These are phyloP conservation scores for Paecilomyces sp. DNA, from an alignment of 2,329 filamentous ascomycete species.

Conservation along the genomic window DNA sequence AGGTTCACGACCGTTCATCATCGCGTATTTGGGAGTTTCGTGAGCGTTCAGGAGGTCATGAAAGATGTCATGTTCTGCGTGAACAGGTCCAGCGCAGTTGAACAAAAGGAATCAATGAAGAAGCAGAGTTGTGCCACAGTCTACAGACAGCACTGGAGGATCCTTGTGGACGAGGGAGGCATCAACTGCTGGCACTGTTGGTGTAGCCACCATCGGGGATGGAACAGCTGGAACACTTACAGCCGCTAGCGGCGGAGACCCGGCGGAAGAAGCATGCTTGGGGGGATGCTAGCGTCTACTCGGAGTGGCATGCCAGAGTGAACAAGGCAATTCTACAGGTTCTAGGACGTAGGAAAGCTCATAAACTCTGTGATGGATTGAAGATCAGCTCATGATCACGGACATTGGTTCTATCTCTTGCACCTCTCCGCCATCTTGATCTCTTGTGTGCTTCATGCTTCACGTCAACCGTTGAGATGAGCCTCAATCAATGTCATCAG, in stretches of 20 bases:
- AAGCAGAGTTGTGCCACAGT: not conserved
- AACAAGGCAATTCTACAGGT: not conserved
- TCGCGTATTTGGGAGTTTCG: constrained; percentile 14
- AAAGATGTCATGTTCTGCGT: constrained; percentile 24
- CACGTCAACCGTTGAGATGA: not conserved
- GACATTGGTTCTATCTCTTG: not conserved
- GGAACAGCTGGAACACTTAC: not conserved
- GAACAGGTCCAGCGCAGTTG: constrained; percentile 8
- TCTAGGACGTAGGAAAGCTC: not conserved
- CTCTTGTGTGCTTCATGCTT: not conserved
- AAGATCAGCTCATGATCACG: too few relatives aligned
- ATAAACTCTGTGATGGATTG: not conserved
- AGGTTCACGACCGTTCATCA: constrained; percentile 32
- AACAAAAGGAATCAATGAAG: constrained; percentile 4
- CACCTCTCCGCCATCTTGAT: not conserved
- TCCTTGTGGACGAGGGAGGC: not conserved
- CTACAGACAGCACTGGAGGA: not conserved
- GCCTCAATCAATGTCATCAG: not conserved
- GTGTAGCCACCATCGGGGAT: not conserved
- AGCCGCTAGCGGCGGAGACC: not conserved
- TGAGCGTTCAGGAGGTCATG: constrained; percentile 17
- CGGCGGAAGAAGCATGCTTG: not conserved
- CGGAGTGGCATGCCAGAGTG: not conserved
- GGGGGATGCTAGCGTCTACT: not conserved
- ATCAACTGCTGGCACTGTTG: not conserved